phyloP scores from a whole-genome alignment of 73 alveolate genomes.

The Blepharisma stoltei region DNA sequence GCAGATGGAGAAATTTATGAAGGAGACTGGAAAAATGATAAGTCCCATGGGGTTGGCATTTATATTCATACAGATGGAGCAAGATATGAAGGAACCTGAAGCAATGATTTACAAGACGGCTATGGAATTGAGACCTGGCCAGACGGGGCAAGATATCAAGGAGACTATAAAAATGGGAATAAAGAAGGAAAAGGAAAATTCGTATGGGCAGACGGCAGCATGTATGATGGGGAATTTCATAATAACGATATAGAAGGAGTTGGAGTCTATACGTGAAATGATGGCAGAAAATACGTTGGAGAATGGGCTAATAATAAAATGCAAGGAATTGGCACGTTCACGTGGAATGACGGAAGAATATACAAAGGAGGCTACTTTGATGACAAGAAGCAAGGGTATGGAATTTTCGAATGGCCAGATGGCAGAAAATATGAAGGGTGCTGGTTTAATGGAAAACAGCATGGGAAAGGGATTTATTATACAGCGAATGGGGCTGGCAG shows the following conservation, averaged over 20 bases:
- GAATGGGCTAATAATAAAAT: slow-evolving; percentile 64
- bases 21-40: slow-evolving; percentile 47
- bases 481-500: slow-evolving; percentile 45
- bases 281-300: slow-evolving; percentile 78
- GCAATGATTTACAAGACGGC: slow-evolving; percentile 71
- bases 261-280: slow-evolving; percentile 77
- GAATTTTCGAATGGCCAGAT: slow-evolving; percentile 59
- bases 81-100: slow-evolving; percentile 45
- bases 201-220: slow-evolving; percentile 52
- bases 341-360: slow-evolving; percentile 67
- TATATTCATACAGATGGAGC: slow-evolving; percentile 45
- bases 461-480: slow-evolving; percentile 67
- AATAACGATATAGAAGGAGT: slow-evolving; percentile 64
- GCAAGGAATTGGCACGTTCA: slow-evolving; percentile 74
- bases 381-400: slow-evolving; percentile 61
- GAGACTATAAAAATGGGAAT: slow-evolving; percentile 60
- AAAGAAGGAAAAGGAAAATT: slow-evolving; percentile 66
- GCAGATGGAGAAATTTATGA: slow-evolving; percentile 46
- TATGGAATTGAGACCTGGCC: slow-evolving; percentile 68
- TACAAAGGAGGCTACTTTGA: slow-evolving; percentile 57
- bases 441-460: slow-evolving; percentile 70
- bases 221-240: slow-evolving; percentile 68
- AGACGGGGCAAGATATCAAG: slow-evolving; percentile 78
- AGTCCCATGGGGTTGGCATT: slow-evolving; percentile 47
- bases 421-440: slow-evolving; percentile 55